These are phyloP conservation scores for Lithocarpus polystachyus DNA, from an alignment of 306 rosid genomes.

Conservation along the genomic window DNA sequence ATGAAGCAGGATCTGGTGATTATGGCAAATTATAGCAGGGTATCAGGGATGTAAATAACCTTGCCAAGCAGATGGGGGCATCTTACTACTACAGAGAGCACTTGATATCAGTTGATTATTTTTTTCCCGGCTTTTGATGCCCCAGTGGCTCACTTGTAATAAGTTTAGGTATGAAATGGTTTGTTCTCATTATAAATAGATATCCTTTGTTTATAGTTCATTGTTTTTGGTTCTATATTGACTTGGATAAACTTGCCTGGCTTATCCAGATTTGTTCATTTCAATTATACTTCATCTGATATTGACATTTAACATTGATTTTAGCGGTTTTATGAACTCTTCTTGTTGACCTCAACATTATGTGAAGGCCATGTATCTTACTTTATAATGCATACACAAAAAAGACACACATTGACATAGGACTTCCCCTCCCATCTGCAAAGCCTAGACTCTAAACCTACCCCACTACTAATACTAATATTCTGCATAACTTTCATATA, in stretches of 20 bases:
- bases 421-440: neutral
- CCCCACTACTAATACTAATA: no score
- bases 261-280: slow-evolving; percentile 9
- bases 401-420: neutral
- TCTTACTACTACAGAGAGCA: slow-evolving; percentile 53
- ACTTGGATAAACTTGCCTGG: neutral
- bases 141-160: slow-evolving; percentile 32
- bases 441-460: no score
- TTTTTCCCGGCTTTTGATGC: slow-evolving; percentile 35
- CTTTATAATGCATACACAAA: neutral
- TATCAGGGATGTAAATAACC: slow-evolving; percentile 52
- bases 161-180: slow-evolving; percentile 40
- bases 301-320: neutral
- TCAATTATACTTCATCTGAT: neutral
- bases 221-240: neutral
- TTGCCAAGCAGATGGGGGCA: slow-evolving; percentile 76
- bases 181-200: slow-evolving; percentile 14
- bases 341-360: neutral
- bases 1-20: slow-evolving; percentile 53
- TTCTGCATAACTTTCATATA: no score
- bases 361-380: neutral
- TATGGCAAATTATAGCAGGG: slow-evolving; percentile 58
- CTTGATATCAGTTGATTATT: slow-evolving; percentile 31
- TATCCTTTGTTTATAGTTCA: slow-evolving; percentile 16
- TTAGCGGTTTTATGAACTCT: neutral